Percentiles rank a stretch among this genome's conserved stretches.
Conservation (phyloP, 805 yeast species). For the Ogataea pini region DNA sequence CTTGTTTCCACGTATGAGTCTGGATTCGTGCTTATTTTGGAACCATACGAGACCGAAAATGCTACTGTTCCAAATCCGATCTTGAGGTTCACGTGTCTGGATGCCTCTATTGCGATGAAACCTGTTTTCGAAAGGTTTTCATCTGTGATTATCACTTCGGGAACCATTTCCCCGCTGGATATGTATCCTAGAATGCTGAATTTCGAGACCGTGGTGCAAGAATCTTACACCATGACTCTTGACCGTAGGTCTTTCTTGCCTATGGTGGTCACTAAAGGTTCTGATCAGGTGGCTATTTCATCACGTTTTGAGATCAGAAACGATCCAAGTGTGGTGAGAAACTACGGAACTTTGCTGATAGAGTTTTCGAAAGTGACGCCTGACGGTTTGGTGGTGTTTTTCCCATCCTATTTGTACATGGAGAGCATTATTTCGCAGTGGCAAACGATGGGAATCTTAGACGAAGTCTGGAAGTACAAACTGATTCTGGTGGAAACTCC, state of each 20-base stretch:
- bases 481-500: conserved; percentile 96
- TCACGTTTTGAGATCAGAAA: conserved; percentile 96
- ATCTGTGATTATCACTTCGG: conserved; percentile 93
- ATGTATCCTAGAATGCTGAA: conserved; percentile 98
- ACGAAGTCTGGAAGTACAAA: conserved; percentile 98
- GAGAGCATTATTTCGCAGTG: conserved; percentile 97
- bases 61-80: conserved; percentile 96
- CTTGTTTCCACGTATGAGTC: conserved; percentile 91
- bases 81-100: conserved; percentile 88
- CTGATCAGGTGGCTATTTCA: conserved; percentile 96
- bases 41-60: conserved; percentile 93
- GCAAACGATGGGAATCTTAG: conserved; percentile 98
- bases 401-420: conserved; percentile 96
- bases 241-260: conserved; percentile 92
- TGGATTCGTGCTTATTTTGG: conserved; percentile 88
- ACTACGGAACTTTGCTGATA: conserved; percentile 88
- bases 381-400: conserved; percentile 96
- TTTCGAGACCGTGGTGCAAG: conserved; percentile 90
- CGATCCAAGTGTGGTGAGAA: conserved; percentile 96
- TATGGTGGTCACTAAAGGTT: conserved; percentile 93
- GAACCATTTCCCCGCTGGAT: conserved; percentile 96
- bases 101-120: conserved; percentile 96
- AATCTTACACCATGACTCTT: conserved; percentile 93
- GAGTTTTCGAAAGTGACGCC: conserved; percentile 96
- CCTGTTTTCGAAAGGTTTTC: conserved; percentile 94